Percentiles rank a stretch among this genome's conserved stretches.
These are phyloP conservation scores for Sporothrix dimorphospora DNA, from an alignment of 2,329 filamentous ascomycete genomes.

Conservation along the genomic window DNA sequence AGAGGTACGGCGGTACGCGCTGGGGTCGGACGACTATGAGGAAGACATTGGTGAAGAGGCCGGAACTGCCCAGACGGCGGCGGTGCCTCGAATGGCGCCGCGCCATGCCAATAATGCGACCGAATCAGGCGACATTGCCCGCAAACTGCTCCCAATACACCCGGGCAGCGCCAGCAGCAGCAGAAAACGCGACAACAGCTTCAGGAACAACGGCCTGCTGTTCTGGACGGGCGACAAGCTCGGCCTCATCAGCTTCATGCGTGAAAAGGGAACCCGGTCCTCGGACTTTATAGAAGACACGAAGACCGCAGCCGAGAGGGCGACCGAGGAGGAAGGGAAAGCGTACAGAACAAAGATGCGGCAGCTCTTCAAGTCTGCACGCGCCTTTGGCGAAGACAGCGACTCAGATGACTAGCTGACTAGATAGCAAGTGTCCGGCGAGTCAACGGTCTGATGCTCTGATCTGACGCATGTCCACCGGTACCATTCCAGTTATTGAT, in stretches of 20 bases:
- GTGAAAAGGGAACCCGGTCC: constrained; percentile 51
- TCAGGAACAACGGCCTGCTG: constrained; percentile 69
- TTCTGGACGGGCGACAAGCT: constrained; percentile 88
- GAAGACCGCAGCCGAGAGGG: constrained; percentile 51
- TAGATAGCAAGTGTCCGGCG: neutral
- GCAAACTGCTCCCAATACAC: constrained; percentile 73
- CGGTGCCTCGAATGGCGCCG: constrained; percentile 30
- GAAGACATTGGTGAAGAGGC: constrained; percentile 50
- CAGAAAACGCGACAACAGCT: constrained; percentile 32
- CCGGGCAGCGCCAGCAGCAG: constrained; percentile 34
- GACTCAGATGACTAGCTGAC: constrained; percentile 21
- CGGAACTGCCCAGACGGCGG: neutral
- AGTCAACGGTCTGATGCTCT: too few relatives aligned
- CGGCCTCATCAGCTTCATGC: constrained; percentile 69
- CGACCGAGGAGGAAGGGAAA: constrained; percentile 58
- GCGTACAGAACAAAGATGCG: constrained; percentile 74
- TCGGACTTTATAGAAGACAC: constrained; percentile 56
- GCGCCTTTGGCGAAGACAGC: constrained; percentile 50
- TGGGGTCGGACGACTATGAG: constrained; percentile 44
- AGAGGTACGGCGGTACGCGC: constrained; percentile 57
- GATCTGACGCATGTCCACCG: too few relatives aligned
- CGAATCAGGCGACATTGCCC: constrained; percentile 70
- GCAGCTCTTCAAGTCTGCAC: constrained; percentile 73
- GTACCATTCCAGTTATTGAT: neutral
- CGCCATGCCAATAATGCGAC: constrained; percentile 32